These are phyloP conservation scores for Arthrobotrys musiformis DNA, from an alignment of 2,329 filamentous ascomycete species.

Conservation along the genomic window DNA sequence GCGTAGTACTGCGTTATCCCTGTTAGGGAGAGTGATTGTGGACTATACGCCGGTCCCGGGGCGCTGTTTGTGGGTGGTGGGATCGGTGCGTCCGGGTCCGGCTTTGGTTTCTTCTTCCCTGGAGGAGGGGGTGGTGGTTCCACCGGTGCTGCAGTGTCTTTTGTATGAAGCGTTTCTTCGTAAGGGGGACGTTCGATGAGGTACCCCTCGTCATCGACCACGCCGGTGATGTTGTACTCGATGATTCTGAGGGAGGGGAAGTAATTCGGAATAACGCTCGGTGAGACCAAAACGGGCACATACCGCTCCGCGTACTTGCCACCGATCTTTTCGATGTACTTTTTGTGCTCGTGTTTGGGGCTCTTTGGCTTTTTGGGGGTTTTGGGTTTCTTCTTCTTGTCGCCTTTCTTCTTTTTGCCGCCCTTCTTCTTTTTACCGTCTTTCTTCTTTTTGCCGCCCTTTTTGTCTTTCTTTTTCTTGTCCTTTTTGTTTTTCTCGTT, in stretches of 20 bases:
- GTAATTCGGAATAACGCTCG: constrained; percentile 92
- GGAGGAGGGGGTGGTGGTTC: constrained; percentile 9
- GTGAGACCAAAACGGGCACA: constrained; percentile 80
- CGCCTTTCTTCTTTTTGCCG: constrained; percentile 53
- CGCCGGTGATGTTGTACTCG: constrained; percentile 88
- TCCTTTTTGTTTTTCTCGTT: background rate
- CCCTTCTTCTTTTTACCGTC: constrained; percentile 60
- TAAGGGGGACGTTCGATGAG: constrained; percentile 62
- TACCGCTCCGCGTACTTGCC: constrained; percentile 87
- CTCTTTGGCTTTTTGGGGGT: constrained; percentile 66
- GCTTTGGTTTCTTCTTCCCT: constrained; percentile 57
- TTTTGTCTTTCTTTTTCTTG: constrained; percentile 59
- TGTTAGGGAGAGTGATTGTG: constrained; percentile 80
- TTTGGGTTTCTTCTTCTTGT: constrained; percentile 61
- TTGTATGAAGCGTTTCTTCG: constrained; percentile 57
- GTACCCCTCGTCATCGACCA: constrained; percentile 67
- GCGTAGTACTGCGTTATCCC: constrained; percentile 92
- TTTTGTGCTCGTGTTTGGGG: constrained; percentile 66
- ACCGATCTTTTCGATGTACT: constrained; percentile 75
- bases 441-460: constrained; percentile 19
- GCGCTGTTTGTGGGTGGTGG: constrained; percentile 77
- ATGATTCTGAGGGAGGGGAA: constrained; percentile 89
- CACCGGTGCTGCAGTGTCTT: background rate
- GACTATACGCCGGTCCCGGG: constrained; percentile 89
- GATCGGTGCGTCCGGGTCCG: constrained; percentile 66